Evolutionary conservation across 176 grass and related monocot genomes (phyloP).

Genomic region (Alopecurus myosuroides): DNA sequence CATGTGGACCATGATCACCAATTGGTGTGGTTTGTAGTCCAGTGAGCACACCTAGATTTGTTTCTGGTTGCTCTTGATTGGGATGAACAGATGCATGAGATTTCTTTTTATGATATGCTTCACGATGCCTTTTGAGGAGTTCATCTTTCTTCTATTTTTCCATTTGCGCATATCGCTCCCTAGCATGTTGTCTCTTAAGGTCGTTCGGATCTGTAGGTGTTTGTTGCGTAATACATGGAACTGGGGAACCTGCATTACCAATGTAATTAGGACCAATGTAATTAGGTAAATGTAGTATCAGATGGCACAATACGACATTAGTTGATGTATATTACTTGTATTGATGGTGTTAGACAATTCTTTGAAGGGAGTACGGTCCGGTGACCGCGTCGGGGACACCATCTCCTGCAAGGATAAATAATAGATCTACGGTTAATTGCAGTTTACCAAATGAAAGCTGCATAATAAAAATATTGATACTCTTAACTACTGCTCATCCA

Average conservation of each 20-base stretch:
- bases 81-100: neutral
- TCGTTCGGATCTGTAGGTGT: neutral
- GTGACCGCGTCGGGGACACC: too few relatives aligned
- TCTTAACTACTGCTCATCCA: too few relatives aligned
- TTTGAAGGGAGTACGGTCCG: too few relatives aligned
- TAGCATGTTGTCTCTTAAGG: neutral
- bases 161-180: neutral
- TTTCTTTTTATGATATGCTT: neutral
- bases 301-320: too few relatives aligned
- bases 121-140: neutral
- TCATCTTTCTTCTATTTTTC: neutral
- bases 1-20: neutral
- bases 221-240: neutral
- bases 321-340: too few relatives aligned
- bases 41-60: neutral
- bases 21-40: neutral
- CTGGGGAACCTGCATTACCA: neutral
- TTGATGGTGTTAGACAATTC: too few relatives aligned
- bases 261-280: too few relatives aligned
- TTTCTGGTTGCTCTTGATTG: neutral
- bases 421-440: too few relatives aligned
- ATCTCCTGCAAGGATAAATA: too few relatives aligned
- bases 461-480: too few relatives aligned
- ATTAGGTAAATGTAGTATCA: too few relatives aligned
- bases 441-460: too few relatives aligned